Evolutionary conservation across 768 basidiomycete genomes (phyloP).

Genomic region (Suillus subaureus): DNA sequence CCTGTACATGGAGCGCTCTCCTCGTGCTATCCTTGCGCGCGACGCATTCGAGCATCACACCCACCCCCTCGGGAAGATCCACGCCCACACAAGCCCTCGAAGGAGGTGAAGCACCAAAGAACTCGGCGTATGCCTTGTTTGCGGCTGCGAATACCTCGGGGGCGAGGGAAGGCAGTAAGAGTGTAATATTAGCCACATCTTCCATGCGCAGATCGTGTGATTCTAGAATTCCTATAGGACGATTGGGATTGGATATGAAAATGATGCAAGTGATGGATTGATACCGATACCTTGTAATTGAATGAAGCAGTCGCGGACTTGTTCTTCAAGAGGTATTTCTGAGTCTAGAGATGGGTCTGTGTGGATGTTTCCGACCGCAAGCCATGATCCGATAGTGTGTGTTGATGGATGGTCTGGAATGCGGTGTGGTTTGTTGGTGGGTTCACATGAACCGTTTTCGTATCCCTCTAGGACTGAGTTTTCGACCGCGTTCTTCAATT

Average conservation of each 20-base stretch:
- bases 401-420: slow-evolving; percentile 18
- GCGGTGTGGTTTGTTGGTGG: not conserved
- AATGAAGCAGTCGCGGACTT: slow-evolving; percentile 71
- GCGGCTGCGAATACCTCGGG: slow-evolving; percentile 61
- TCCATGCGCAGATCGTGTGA: not conserved
- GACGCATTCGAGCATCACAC: slow-evolving; percentile 77
- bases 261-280: too few species aligned
- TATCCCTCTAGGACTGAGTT: not conserved
- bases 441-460: not conserved
- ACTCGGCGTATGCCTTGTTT: slow-evolving; percentile 77
- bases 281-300: slow-evolving; percentile 67
- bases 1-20: slow-evolving; percentile 89
- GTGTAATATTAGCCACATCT: slow-evolving; percentile 64
- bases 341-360: slow-evolving; percentile 17
- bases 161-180: slow-evolving; percentile 82
- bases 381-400: slow-evolving; percentile 58
- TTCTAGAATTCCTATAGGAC: not conserved
- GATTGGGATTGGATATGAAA: not conserved
- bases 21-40: slow-evolving; percentile 50
- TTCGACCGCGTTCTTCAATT: not conserved
- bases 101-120: slow-evolving; percentile 91
- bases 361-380: slow-evolving; percentile 65
- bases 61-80: slow-evolving; percentile 56
- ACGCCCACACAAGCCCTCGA: slow-evolving; percentile 93
- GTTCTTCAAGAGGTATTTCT: slow-evolving; percentile 60